Evolutionary conservation across 2,329 filamentous ascomycete genomes (phyloP), one percentile per base, ranked within the genome.

Genomic region (Trichoderma hamatum): DNA sequence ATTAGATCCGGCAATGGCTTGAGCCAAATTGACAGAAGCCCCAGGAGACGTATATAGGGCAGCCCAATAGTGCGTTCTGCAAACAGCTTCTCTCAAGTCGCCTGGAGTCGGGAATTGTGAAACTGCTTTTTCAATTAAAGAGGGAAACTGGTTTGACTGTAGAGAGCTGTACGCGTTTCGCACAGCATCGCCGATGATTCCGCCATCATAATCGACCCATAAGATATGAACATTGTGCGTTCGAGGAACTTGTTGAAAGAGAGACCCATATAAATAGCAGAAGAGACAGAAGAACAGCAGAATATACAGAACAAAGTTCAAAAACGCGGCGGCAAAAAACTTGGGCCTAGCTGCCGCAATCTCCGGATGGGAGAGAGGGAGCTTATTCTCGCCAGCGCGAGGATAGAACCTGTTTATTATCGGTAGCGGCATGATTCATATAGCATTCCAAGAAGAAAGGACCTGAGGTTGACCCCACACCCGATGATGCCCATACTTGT

Each of bases 291-390:
- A 61, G 43, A 75, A 74, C 11, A 74, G 49, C 9, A 75, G 21
- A 16, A 72, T 89, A 90, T 73, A 89, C 5, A 70, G 66, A 52
- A 74, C 21, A 24, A 74, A 70, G 43, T 74, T 74, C 10, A 67
- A 51, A 16, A 65, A 49, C 1, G 54, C 71, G 1, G 71, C 71
- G 24, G 64, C 71, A 56, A 74, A 70, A 39, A 72, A 73, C n/a
- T 71, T 68, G 24, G 28, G 26, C 9, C 70, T 66, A n/a, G 24
- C 34, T 10, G 68, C 70, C 36, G 51, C 59, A 4, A 70, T 21
- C 19, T 56, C 59, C 16, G 71, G 72, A 28, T 70, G 64, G n/a
- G 63, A 64, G 4, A 67, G 19, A 0, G 68, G 59, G 10, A 66
- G 65, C 11, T 66, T 64, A 16, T 64, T 66, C 14, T 72, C 67